Percentiles rank a stretch among this genome's conserved stretches.
Conservation (phyloP, 495 filamentous ascomycete species). For the Peziza echinospora region DNA sequence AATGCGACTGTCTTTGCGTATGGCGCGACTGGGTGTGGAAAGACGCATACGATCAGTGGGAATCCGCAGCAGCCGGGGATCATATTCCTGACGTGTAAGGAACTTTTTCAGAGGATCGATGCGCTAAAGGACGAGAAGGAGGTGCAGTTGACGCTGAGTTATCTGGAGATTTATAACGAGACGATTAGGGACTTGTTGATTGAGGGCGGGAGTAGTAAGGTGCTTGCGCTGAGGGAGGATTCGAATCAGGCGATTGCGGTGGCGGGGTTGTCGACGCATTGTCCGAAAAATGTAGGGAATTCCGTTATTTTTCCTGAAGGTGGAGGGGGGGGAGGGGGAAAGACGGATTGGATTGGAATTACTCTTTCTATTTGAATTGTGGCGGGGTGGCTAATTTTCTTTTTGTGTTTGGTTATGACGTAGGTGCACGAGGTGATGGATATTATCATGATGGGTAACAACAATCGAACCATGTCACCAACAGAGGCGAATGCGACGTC, state of each 20-base stretch:
- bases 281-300: conserved; percentile 45
- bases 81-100: conserved; percentile 97
- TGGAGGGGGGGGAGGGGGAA: no score
- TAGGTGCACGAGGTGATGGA: conserved; percentile 94
- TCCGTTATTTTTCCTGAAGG: no score
- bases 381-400: no score
- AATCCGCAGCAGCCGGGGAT: conserved; percentile 87
- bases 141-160: conserved; percentile 79
- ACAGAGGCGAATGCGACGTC: conserved; percentile 97
- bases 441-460: conserved; percentile 92
- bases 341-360: no score
- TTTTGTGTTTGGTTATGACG: no score
- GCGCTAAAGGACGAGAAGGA: conserved; percentile 67
- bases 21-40: conserved; percentile 92
- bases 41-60: conserved; percentile 95
- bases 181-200: conserved; percentile 90
- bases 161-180: conserved; percentile 98
- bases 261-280: conserved; percentile 74
- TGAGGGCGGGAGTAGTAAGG: conserved; percentile 63
- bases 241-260: conserved; percentile 84
- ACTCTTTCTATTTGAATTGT: no score
- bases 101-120: conserved; percentile 85
- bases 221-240: conserved; percentile 87
- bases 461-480: conserved; percentile 84
- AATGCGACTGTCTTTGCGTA: conserved; percentile 99